Percentiles rank a stretch among this genome's conserved stretches.
These are phyloP conservation scores for Escallonia herrerae DNA, from an alignment of 129 eudicot genomes.

Conservation along the genomic window DNA sequence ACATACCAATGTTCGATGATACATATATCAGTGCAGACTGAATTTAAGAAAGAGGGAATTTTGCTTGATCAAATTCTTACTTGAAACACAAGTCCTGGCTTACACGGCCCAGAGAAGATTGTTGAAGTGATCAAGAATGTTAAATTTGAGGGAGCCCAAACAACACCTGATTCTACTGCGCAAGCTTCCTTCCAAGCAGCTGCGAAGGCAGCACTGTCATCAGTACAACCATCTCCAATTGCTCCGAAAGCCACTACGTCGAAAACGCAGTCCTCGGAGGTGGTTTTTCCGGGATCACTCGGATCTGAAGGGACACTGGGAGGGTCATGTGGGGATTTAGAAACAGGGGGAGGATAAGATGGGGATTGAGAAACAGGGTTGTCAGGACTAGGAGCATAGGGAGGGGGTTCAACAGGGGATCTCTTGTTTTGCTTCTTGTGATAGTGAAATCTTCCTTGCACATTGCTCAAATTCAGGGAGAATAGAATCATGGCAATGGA, in stretches of 20 bases:
- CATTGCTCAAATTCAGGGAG: slow-evolving; percentile 22
- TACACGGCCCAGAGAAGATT: slow-evolving; percentile 82
- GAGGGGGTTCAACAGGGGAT: neutral
- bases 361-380: neutral
- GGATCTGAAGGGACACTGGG: neutral
- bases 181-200: slow-evolving; percentile 95
- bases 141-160: slow-evolving; percentile 52
- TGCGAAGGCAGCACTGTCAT: slow-evolving; percentile 76
- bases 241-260: slow-evolving; percentile 75
- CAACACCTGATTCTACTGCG: slow-evolving; percentile 59
- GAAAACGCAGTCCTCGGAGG: slow-evolving; percentile 37
- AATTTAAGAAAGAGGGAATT: neutral
- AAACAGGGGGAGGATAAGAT: slow-evolving; percentile 23
- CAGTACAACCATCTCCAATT: slow-evolving; percentile 68
- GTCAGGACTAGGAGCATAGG: too few species aligned
- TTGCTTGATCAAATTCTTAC: slow-evolving; percentile 23
- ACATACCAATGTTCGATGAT: neutral
- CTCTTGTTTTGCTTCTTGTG: slow-evolving; percentile 29
- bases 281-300: slow-evolving; percentile 14
- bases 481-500: slow-evolving; percentile 9
- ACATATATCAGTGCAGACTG: too few species aligned
- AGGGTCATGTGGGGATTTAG: slow-evolving; percentile 26
- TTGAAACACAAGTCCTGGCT: slow-evolving; percentile 85
- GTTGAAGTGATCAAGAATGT: slow-evolving; percentile 71
- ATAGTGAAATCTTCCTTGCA: slow-evolving; percentile 44